Base-by-base conservation (phyloP, 495 filamentous ascomycete genomes). In the Podospora bellae-mahoneyi region DNA sequence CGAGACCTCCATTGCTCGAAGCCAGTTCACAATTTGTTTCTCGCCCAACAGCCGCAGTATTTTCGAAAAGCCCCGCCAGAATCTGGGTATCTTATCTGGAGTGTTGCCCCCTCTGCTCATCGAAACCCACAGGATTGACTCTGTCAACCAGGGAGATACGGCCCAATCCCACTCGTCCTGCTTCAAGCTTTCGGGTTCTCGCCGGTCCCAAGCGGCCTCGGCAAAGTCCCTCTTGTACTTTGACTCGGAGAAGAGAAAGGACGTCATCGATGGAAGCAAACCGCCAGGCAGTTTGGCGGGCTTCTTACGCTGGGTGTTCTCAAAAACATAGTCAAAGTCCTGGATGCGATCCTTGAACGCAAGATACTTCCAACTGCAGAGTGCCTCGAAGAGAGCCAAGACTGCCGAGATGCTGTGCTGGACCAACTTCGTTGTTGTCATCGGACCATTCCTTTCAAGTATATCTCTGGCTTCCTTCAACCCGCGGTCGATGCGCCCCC, bases 161-260 rank as follows among this genome's bases (percentile, higher is more conserved):
- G 90, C 90, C 89, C 91, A 93, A 30, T 95, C 90, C 74, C 96
- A 97, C 67, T 94, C 90, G 28, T 86, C 78, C 13, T 80, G 76
- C 0, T 87, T 87, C 7, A 92, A 84, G 16, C 69, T 66, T 19
- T 81, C 81, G 2, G 84, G 76, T 15, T 79, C 73, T 62, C 87
- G 86, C 64, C 85, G 85, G 26, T 83, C 78, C 87, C 91, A 96
- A 1, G 88, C 84, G 28, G 82, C 78, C 26, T 85, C 76, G 7
- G 92, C 93, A 85, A 94, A 97, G 55, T 80, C 78, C 27, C 80
- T 81, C 55, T 90, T 85, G 57, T 75, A 76, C 39, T 81, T 78
- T 34, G 61, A 44, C 91, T 84, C 5, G 30, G 55, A 54, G 71
- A 97, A 97, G 2, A 97, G 81, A 72, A 96, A 97, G 18, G 80